Evolutionary conservation across 2,329 filamentous ascomycete genomes (phyloP).

Genomic region (Bipolaris gigantea): DNA sequence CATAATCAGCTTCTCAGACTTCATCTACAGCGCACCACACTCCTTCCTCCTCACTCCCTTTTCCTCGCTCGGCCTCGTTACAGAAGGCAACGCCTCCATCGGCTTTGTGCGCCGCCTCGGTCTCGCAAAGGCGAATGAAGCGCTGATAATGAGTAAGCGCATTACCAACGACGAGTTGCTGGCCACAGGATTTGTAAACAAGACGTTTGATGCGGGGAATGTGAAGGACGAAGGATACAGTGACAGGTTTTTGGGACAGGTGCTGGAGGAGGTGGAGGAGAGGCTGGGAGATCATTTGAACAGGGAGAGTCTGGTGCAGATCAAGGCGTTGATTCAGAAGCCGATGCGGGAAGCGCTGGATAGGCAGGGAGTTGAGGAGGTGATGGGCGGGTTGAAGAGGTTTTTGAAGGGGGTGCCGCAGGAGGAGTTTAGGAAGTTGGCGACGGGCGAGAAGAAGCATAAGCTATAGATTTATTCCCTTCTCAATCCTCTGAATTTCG

Average conservation of each 20-base stretch:
- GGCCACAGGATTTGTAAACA: slow-evolving; percentile 80
- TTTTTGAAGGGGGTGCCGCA: slow-evolving; percentile 82
- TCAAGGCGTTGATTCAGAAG: slow-evolving; percentile 79
- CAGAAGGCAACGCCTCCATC: slow-evolving; percentile 80
- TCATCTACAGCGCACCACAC: slow-evolving; percentile 80
- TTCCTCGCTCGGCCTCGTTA: slow-evolving; percentile 82
- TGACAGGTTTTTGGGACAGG: slow-evolving; percentile 68
- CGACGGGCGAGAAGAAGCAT: slow-evolving; percentile 87
- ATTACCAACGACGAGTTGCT: slow-evolving; percentile 75
- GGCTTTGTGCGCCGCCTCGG: slow-evolving; percentile 82
- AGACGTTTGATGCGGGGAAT: slow-evolving; percentile 66
- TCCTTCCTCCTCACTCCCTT: slow-evolving; percentile 91
- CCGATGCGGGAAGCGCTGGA: slow-evolving; percentile 75
- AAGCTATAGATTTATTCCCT: slow-evolving; percentile 66
- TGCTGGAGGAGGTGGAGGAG: slow-evolving; percentile 80
- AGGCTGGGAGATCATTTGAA: slow-evolving; percentile 78
- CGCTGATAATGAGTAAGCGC: slow-evolving; percentile 83
- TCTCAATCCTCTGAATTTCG: too few relatives aligned
- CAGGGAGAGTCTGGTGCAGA: slow-evolving; percentile 74
- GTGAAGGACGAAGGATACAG: slow-evolving; percentile 55
- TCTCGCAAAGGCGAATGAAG: slow-evolving; percentile 82
- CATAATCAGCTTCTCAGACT: slow-evolving; percentile 80
- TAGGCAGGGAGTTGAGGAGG: slow-evolving; percentile 77
- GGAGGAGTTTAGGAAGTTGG: slow-evolving; percentile 83
- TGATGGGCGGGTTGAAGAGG: slow-evolving; percentile 79